A percentile compares a stretch with the other conserved stretches of the same genome.
Evolutionary conservation across 257 asterid species (phyloP).

Genomic region (Primulina eburnea): DNA sequence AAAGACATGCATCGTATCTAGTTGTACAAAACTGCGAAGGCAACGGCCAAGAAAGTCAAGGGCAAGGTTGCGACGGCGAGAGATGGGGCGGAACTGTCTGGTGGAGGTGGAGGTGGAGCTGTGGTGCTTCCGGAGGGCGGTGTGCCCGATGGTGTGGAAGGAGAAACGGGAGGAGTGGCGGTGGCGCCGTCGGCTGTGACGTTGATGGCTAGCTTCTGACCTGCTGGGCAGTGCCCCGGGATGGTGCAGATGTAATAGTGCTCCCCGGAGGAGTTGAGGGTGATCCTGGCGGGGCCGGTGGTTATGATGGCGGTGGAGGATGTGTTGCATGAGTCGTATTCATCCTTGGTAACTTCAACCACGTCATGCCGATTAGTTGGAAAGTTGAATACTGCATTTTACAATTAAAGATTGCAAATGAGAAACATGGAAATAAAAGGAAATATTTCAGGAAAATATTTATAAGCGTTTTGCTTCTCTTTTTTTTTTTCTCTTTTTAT

Average conservation of each 20-base stretch:
- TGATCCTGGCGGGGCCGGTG: constrained; percentile 57
- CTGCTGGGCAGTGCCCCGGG: constrained; percentile 49
- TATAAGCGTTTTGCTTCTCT: no score
- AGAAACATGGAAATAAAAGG: neutral
- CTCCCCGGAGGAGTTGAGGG: constrained; percentile 52
- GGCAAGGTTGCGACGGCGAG: constrained; percentile 44
- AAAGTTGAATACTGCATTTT: constrained; percentile 69
- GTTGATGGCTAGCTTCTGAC: constrained; percentile 65
- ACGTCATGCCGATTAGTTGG: constrained; percentile 51
- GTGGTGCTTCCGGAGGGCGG: constrained; percentile 14
- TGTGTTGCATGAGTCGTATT: constrained; percentile 56
- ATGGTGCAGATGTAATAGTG: constrained; percentile 66
- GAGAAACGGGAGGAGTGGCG: constrained; percentile 21
- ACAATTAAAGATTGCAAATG: neutral
- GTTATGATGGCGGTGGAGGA: constrained; percentile 26
- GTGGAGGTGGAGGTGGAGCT: constrained; percentile 52
- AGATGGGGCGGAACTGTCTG: constrained; percentile 46
- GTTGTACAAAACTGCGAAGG: constrained; percentile 45
- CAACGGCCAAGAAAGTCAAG: constrained; percentile 56
- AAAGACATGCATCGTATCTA: constrained; percentile 22
- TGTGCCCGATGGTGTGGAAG: constrained; percentile 28
- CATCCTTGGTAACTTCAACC: constrained; percentile 36
- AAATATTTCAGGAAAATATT: no score
- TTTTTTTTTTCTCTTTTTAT: no score
- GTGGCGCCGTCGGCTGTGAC: constrained; percentile 39